Conservation (phyloP, 2,329 filamentous ascomycete species). For the Fusarium lyarnte region DNA sequence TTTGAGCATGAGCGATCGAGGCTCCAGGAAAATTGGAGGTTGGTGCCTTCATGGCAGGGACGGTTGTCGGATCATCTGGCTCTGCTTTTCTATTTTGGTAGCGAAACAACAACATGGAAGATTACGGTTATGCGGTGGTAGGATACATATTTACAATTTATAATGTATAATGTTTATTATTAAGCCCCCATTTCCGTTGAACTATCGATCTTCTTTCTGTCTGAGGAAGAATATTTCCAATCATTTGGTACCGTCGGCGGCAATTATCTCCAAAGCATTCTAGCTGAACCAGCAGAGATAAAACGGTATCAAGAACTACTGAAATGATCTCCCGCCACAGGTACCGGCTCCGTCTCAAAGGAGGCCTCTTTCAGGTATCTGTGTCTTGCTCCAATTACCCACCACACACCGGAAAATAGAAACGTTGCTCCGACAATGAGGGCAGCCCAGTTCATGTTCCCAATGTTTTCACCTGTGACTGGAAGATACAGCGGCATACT, state of each 20-base stretch:
- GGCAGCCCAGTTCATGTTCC: slow-evolving; percentile 21
- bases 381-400: not conserved
- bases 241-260: too few species aligned
- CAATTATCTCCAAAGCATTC: too few species aligned
- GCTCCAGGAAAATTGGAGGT: not conserved
- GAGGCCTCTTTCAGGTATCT: not conserved
- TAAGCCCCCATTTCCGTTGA: too few species aligned
- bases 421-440: slow-evolving; percentile 4
- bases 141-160: not conserved
- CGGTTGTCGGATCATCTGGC: not conserved
- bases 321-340: rapidly evolving
- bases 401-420: slow-evolving; percentile 2
- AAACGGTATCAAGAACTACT: not conserved
- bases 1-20: not conserved
- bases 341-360: rapidly evolving
- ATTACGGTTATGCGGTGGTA: too few species aligned
- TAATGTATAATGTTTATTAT: not conserved
- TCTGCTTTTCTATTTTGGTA: not conserved
- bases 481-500: slow-evolving; percentile 18
- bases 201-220: too few species aligned
- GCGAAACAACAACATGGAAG: too few species aligned
- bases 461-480: slow-evolving; percentile 2
- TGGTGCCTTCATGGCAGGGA: not conserved
- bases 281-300: too few species aligned
- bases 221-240: too few species aligned